phyloP scores from a whole-genome alignment of 768 basidiomycete genomes.

The Leccinum longicurvipes region DNA sequence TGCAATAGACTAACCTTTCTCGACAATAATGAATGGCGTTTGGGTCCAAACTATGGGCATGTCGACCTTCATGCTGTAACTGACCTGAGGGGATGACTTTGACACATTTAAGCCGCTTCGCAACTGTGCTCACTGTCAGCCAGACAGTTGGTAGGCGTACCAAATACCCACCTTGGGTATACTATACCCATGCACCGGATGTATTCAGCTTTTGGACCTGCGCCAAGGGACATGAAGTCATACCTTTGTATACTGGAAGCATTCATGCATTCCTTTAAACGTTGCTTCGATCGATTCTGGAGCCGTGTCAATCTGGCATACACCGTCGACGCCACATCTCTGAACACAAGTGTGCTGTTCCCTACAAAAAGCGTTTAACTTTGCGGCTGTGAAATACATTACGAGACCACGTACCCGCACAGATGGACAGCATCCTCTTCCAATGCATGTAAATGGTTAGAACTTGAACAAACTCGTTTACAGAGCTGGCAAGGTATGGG shows the following conservation, averaged over 20 bases:
- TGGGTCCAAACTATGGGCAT: slow-evolving; percentile 44
- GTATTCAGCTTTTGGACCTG: neutral
- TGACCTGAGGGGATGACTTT: slow-evolving; percentile 43
- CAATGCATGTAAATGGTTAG: slow-evolving; percentile 53
- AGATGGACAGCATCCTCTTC: slow-evolving; percentile 42
- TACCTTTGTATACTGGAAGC: slow-evolving; percentile 63
- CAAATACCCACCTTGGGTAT: slow-evolving; percentile 44
- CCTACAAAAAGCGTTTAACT: neutral
- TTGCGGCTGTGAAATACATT: slow-evolving; percentile 2
- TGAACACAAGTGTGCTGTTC: slow-evolving; percentile 49
- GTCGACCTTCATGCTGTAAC: slow-evolving; percentile 43
- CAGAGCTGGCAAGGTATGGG: slow-evolving; percentile 55
- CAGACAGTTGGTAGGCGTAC: neutral
- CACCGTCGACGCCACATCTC: slow-evolving; percentile 44
- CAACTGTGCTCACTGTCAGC: slow-evolving; percentile 30
- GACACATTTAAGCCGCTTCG: slow-evolving; percentile 50
- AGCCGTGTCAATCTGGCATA: slow-evolving; percentile 54
- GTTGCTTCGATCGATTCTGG: slow-evolving; percentile 59
- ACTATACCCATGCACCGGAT: slow-evolving; percentile 32
- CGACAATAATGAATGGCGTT: slow-evolving; percentile 52
- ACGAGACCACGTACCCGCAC: slow-evolving; percentile 45
- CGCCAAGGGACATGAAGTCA: neutral
- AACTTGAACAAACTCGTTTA: slow-evolving; percentile 44
- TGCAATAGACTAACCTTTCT: slow-evolving; percentile 32
- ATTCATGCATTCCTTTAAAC: slow-evolving; percentile 56